Conservation (phyloP, 2,329 filamentous ascomycete genomes). For the Fusarium nygamai region DNA sequence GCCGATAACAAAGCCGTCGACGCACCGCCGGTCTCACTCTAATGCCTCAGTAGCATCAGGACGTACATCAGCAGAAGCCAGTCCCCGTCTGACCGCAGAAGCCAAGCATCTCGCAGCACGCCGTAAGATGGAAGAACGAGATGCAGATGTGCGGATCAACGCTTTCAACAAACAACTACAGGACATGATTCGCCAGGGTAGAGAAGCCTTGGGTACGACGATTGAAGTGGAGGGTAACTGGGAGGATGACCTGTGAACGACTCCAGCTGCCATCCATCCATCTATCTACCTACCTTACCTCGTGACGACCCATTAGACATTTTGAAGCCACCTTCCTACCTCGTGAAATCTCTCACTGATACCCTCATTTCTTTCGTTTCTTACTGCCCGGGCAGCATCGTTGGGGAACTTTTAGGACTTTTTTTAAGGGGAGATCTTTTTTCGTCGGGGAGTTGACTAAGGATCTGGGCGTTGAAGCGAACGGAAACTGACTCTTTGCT, state of each 20-base stretch:
- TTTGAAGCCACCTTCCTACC: slow-evolving; percentile 4
- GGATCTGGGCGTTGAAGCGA: slow-evolving; percentile 22
- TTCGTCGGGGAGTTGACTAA: slow-evolving; percentile 17
- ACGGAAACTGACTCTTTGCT: slow-evolving; percentile 6
- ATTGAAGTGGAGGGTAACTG: slow-evolving; percentile 66
- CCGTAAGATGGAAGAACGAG: slow-evolving; percentile 76
- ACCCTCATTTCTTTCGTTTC: slow-evolving; percentile 25
- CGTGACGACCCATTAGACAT: slow-evolving; percentile 12
- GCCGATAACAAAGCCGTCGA: slow-evolving; percentile 16
- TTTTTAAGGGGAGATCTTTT: slow-evolving; percentile 12
- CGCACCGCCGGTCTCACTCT: slow-evolving; percentile 58
- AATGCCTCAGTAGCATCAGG: slow-evolving; percentile 54
- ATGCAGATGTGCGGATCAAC: slow-evolving; percentile 81
- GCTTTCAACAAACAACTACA: slow-evolving; percentile 82
- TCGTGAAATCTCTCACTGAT: slow-evolving; percentile 26
- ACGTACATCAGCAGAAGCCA: slow-evolving; percentile 46
- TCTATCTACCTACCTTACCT: neutral
- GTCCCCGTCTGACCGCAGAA: slow-evolving; percentile 68
- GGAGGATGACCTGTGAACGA: slow-evolving; percentile 50
- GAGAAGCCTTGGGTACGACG: slow-evolving; percentile 82
- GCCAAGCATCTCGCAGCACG: slow-evolving; percentile 79
- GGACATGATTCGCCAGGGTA: slow-evolving; percentile 89
- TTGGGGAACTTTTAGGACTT: neutral
- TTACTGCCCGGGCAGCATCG: slow-evolving; percentile 4
- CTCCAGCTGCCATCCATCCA: slow-evolving; percentile 6